A percentile compares a stretch with the other conserved stretches of the same genome.
Conservation (phyloP, 1,284 basidiomycete genomes). For the Trichosporon inkin region DNA sequence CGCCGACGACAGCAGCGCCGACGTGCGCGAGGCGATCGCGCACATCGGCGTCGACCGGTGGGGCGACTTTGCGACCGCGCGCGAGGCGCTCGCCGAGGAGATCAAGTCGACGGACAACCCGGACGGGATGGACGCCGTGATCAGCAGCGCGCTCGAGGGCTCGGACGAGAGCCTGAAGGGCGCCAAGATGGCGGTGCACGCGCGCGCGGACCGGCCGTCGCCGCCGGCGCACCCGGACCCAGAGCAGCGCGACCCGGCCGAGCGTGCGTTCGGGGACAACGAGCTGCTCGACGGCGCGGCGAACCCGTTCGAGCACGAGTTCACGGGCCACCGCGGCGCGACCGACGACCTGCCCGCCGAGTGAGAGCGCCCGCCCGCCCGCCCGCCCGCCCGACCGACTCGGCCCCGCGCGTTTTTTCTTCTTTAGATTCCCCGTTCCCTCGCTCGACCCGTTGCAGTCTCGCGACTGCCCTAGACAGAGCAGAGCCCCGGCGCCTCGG, state of each 20-base stretch:
- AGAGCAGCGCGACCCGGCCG: not conserved
- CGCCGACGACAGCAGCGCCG: conserved; percentile 35
- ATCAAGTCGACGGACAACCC: conserved; percentile 67
- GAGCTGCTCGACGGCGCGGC: conserved; percentile 3
- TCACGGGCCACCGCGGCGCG: not conserved
- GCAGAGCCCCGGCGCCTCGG: no score
- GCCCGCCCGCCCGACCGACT: no score
- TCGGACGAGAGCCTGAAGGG: not conserved
- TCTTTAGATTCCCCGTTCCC: no score
- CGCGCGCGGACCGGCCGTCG: conserved; percentile 8
- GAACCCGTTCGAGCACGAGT: conserved; percentile 1
- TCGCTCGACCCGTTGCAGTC: no score
- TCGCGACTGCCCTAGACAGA: no score
- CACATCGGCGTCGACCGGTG: conserved; percentile 31
- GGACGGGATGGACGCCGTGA: conserved; percentile 68
- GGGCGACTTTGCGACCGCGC: not conserved
- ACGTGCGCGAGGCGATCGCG: conserved; percentile 38
- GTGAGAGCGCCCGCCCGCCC: no score
- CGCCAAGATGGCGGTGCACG: conserved; percentile 3
- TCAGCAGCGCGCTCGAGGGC: conserved; percentile 59
- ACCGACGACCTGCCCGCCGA: no score
- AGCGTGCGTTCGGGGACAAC: not conserved
- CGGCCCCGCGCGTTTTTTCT: no score
- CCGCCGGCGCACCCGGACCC: not conserved
- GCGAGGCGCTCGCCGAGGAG: not conserved